Evolutionary conservation across 306 rosid species (phyloP).

Genomic region (Albizia julibrissin): DNA sequence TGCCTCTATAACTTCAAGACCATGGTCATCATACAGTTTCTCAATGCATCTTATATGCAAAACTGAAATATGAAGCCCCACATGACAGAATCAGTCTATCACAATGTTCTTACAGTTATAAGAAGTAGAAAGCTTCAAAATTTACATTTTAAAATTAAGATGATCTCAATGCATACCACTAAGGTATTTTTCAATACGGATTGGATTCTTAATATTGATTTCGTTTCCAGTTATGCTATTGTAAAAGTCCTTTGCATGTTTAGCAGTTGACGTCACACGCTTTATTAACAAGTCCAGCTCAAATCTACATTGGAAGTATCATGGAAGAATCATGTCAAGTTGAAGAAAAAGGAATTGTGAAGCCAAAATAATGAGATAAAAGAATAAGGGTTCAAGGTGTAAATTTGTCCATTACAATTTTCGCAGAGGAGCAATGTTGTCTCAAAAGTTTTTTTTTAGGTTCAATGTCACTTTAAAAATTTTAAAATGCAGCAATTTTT

Average conservation of each 20-base stretch:
- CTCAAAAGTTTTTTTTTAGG: too few relatives aligned
- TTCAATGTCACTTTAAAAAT: too few relatives aligned
- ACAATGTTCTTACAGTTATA: slow-evolving; percentile 22
- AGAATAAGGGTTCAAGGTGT: too few relatives aligned
- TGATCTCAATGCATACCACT: slow-evolving; percentile 62
- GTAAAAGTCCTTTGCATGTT: slow-evolving; percentile 72
- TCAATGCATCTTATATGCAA: slow-evolving; percentile 90
- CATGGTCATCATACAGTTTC: slow-evolving; percentile 93
- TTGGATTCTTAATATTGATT: slow-evolving; percentile 51
- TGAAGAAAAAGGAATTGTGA: background rate
- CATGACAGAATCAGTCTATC: slow-evolving; percentile 13
- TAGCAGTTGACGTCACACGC: slow-evolving; percentile 79
- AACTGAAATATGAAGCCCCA: slow-evolving; percentile 50
- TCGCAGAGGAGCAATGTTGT: fast-evolving
- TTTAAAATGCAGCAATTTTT: too few relatives aligned
- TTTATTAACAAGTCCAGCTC: slow-evolving; percentile 96
- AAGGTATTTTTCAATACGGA: slow-evolving; percentile 73
- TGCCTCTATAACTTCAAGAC: slow-evolving; percentile 87
- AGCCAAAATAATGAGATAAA: background rate
- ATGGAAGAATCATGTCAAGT: slow-evolving; percentile 6
- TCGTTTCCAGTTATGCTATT: slow-evolving; percentile 62
- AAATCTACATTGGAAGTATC: slow-evolving; percentile 60
- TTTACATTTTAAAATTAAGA: slow-evolving; percentile 15
- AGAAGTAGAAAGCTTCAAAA: background rate
- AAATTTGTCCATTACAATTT: too few relatives aligned